Conservation (phyloP, 2,329 filamentous ascomycete species). For the Sporothrix protearum region DNA sequence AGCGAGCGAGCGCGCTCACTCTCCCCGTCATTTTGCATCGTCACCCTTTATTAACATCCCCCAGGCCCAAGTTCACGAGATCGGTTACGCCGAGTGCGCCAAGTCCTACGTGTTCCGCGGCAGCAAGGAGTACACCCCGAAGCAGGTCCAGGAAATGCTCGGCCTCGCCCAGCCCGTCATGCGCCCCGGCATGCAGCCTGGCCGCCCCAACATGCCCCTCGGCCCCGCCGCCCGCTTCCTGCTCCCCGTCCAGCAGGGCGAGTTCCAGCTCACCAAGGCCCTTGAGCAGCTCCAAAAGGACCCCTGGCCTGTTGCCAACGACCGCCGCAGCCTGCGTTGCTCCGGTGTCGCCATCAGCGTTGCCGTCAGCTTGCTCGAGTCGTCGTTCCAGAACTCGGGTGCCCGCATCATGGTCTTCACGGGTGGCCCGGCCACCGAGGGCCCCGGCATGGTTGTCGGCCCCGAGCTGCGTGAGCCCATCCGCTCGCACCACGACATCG, state of each 20-base stretch:
- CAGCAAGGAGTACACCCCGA: constrained; percentile 95
- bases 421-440: constrained; percentile 90
- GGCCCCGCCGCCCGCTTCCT: constrained; percentile 86
- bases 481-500: constrained; percentile 96
- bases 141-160: constrained; percentile 99
- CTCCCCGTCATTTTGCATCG: no score
- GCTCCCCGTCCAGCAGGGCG: constrained; percentile 88
- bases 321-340: constrained; percentile 84
- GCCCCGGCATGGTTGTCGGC: constrained; percentile 93
- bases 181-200: constrained; percentile 70
- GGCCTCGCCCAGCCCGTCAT: constrained; percentile 70
- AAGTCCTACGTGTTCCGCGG: constrained; percentile 98
- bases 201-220: constrained; percentile 64
- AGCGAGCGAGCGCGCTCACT: no score
- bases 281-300: constrained; percentile 95
- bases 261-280: constrained; percentile 95
- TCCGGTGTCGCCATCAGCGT: constrained; percentile 96
- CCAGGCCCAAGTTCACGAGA: constrained; percentile 91
- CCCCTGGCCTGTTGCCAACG: constrained; percentile 93
- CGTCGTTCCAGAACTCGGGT: constrained; percentile 91
- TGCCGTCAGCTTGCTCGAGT: constrained; percentile 86
- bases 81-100: constrained; percentile 95
- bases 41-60: neutral
- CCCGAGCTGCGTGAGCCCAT: constrained; percentile 95
- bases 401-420: constrained; percentile 97